phyloP scores from a whole-genome alignment of 805 yeast genomes.

The Pichia nakasei region DNA sequence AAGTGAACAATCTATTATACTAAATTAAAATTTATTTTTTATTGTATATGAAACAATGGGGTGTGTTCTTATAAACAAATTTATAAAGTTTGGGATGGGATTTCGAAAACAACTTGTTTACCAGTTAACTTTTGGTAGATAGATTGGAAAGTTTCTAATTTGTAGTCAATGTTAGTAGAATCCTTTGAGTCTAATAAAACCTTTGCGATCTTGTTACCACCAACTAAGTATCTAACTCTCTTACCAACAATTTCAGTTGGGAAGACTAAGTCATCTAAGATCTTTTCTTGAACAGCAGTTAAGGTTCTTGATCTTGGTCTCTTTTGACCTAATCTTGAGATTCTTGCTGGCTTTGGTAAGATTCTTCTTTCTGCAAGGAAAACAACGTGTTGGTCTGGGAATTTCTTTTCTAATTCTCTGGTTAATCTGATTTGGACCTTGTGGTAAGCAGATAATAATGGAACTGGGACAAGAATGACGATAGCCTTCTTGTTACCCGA shows the following conservation, averaged over 20 bases:
- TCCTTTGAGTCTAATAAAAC: conserved; percentile 97
- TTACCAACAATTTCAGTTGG: conserved; percentile 99
- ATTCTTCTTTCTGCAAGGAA: conserved; percentile 99
- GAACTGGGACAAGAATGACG: conserved; percentile 97
- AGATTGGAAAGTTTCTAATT: conserved; percentile 98
- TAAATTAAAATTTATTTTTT: background rate
- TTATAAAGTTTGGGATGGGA: conserved; percentile 51
- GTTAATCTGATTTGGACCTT: conserved; percentile 94
- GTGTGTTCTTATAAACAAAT: conserved; percentile 8
- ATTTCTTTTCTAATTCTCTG: conserved; percentile 99
- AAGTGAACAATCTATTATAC: too few relatives aligned
- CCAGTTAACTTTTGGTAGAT: conserved; percentile 98
- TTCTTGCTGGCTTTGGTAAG: conserved; percentile 97
- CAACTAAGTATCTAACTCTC: conserved; percentile 98
- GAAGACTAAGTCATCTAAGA: conserved; percentile 98
- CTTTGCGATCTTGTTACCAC: conserved; percentile 98
- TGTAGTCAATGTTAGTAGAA: conserved; percentile 93
- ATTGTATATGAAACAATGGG: too few relatives aligned
- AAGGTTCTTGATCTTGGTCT: conserved; percentile 99
- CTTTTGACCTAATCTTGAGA: conserved; percentile 90
- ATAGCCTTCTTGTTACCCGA: conserved; percentile 98
- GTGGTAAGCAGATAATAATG: conserved; percentile 88
- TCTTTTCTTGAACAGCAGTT: conserved; percentile 96
- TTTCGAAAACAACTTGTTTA: conserved; percentile 98
- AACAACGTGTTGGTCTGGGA: conserved; percentile 99